These are phyloP conservation scores for Biscutella laevigata DNA, from an alignment of 441 rosid species.

Conservation along the genomic window DNA sequence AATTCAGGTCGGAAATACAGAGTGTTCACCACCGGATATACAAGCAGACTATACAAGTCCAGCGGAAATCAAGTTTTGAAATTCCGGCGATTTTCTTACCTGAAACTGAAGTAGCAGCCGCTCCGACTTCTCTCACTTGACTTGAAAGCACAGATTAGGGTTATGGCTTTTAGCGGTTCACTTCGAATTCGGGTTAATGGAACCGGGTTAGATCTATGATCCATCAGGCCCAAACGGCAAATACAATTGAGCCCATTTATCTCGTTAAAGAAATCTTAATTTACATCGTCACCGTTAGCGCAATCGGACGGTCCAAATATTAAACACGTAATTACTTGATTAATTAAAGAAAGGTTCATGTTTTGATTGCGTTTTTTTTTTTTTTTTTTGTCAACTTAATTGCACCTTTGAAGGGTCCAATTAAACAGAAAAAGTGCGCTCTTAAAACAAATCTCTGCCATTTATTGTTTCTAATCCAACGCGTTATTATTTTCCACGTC, in stretches of 20 bases:
- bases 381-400: no score
- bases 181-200: background rate
- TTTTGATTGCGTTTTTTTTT: no score
- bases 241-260: background rate
- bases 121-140: background rate
- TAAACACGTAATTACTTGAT: no score
- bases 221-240: background rate
- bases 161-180: constrained; percentile 3
- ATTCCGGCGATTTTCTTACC: constrained; percentile 9
- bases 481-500: background rate
- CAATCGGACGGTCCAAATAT: no score
- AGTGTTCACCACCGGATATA: background rate
- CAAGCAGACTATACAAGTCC: background rate
- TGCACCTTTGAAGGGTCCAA: no score
- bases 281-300: no score
- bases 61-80: background rate
- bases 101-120: constrained; percentile 11
- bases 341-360: no score
- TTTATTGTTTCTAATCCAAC: no score
- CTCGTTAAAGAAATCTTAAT: no score
- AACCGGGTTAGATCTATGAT: background rate
- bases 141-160: constrained; percentile 10
- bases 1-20: background rate
- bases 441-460: no score
- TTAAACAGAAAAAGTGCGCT: background rate